Base-by-base conservation (phyloP, 805 yeast genomes). In the Cyberlindnera mississippiensis region DNA sequence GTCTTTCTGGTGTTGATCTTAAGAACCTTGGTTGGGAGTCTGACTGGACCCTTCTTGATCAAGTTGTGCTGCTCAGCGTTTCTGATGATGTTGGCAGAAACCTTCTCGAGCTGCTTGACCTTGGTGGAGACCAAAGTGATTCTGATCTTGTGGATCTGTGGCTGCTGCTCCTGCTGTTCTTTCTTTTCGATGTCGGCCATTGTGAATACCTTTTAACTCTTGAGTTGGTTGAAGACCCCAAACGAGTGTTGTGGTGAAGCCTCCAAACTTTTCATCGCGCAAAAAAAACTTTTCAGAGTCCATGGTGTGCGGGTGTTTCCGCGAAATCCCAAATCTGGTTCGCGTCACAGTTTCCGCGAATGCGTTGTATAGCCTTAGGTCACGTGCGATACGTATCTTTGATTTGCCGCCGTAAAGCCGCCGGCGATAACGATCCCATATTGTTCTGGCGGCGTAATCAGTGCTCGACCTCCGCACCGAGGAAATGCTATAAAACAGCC, bases 1-100 rank as follows among this genome's bases (percentile, higher is more conserved):
- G 99, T 85, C 90, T 93, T 93, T 87, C 99, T 89, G 86, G 99
- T 93, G 77, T 95, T 80, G 78, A 93, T 80, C 76, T 85, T 88
- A 69, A 93, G 85, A 63, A 85, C 93, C 85, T 90, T 93, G 76
- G 99, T 93, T 80, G 99, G 99, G 78, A 93, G 76, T 86, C 99
- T 90, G 68, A 93, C 96, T 63, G 99, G 99, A 70, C 99, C 99
- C 81, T 89, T 91, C 84, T 88, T 89, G 72, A 75, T 78, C 67
- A 90, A 79, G 64, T 84, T 73, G 75, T 80, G 73, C 71, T 76
- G 78, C 71, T 76, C 76, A 71, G 98, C 96, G 67, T 87, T 89
- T 71, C 69, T 72, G 74, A 90, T 78, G 67, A 91, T 85, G 85
- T 82, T 85, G 66, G 82, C 78, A 64, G 95, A 88, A 64, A 93